Evolutionary conservation across 306 rosid genomes (phyloP), one percentile per base, ranked within the genome.

Genomic region (Canavalia gladiata): DNA sequence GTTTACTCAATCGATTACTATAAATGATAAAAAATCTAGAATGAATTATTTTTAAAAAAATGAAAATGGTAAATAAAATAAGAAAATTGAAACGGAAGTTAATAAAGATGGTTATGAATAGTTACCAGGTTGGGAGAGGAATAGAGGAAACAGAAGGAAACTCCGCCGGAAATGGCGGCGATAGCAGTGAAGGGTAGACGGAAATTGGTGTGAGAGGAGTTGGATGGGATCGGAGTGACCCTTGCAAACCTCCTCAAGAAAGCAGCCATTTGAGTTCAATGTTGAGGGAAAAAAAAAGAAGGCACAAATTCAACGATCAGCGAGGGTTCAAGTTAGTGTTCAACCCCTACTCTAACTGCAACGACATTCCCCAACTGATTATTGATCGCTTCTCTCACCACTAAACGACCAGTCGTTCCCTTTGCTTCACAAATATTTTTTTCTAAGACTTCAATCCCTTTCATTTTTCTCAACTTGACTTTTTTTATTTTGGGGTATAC

Each of bases 81-180:
- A 13, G 34, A 66, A 63, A 41, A 8, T 39, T 18, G 25, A 18
- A 18, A 43, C 42, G 41, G 18, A 18, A 49, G 55, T 3, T 18
- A 6, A 45, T 31, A 30, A 18, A 58, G 25, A 7, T 4, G 5
- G 8, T 43, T 43, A 4, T 3, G 31, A 62, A 31, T 43, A 69
- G 64, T 13, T 90, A 96, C 99, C 82, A 92, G 66, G 78, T 82
- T 79, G 63, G 97, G 79, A 33, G 92, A 86, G 66, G 97, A 89
- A 37, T 66, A 77, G 82, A 80, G 89, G 86, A 83, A 96, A 34
- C 89, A 43, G 79, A 81, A 92, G 42, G 99, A 96, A 84, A 87
- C 13, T 77, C 94, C 99, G 65, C 97, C 99, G 68, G 97, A 88
- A 82, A 90, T 75, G 49, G 98, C 98, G 5, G 97, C 97, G 37